Conservation (phyloP, 1,284 basidiomycete species). For the Malassezia pachydermatis region DNA sequence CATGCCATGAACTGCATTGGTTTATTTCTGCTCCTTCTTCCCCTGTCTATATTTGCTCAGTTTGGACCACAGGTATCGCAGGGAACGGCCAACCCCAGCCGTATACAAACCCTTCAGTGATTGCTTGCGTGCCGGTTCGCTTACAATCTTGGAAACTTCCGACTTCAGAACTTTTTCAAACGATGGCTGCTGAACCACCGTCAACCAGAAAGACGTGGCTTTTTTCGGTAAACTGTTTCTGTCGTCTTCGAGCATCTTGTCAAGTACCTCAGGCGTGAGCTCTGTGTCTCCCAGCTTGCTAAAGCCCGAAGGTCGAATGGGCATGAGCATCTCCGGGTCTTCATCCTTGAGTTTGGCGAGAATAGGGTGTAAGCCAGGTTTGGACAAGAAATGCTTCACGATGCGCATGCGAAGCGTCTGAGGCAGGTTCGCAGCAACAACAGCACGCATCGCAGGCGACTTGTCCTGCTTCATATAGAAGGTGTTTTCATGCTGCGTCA, state of each 20-base stretch:
- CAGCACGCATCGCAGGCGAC: slow-evolving; percentile 22
- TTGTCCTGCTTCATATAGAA: slow-evolving; percentile 24
- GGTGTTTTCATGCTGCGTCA: slow-evolving; percentile 19
- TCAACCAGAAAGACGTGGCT: slow-evolving; percentile 27
- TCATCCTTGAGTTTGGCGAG: slow-evolving; percentile 22
- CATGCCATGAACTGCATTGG: no score
- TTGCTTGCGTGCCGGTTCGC: slow-evolving; percentile 34
- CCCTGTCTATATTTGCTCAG: slow-evolving; percentile 28
- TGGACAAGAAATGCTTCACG: slow-evolving; percentile 5
- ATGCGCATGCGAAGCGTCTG: slow-evolving; percentile 25
- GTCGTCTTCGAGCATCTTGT: neutral
- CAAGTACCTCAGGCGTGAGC: neutral
- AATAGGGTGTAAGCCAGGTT: slow-evolving; percentile 23
- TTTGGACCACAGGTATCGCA: slow-evolving; percentile 40
- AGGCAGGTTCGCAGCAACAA: slow-evolving; percentile 30
- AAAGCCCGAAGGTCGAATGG: slow-evolving; percentile 12
- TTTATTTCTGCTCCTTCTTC: no score
- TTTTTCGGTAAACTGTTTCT: slow-evolving; percentile 9
- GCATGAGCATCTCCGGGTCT: slow-evolving; percentile 10
- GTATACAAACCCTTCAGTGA: slow-evolving; percentile 46
- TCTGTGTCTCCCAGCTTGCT: neutral
- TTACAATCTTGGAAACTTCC: slow-evolving; percentile 32
- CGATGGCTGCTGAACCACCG: slow-evolving; percentile 26
- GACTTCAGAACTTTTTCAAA: slow-evolving; percentile 30
- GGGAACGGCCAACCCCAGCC: slow-evolving; percentile 35